A percentile compares a stretch with the other conserved stretches of the same genome.
These are phyloP conservation scores for Arachis hypogaea DNA, from an alignment of 306 rosid species.

Conservation along the genomic window DNA sequence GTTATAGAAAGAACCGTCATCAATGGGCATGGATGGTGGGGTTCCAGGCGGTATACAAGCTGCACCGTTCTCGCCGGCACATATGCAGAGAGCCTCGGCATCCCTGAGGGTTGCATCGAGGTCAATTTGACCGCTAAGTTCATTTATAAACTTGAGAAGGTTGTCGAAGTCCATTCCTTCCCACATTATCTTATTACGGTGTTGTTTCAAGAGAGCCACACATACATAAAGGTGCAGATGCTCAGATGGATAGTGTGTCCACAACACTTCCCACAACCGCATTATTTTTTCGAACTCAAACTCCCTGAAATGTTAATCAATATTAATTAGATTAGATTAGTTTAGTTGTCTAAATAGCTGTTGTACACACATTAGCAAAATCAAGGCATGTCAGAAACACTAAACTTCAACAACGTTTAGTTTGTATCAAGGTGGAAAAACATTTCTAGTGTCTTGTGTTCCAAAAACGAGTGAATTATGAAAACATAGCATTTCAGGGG, in stretches of 20 bases:
- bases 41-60: constrained; percentile 99
- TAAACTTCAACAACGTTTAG: constrained; percentile 20
- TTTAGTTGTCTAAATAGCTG: constrained; percentile 21
- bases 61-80: constrained; percentile 92
- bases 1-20: constrained; percentile 59
- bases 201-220: constrained; percentile 87
- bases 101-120: constrained; percentile 80
- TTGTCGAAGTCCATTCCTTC: constrained; percentile 98
- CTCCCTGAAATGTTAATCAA: constrained; percentile 63
- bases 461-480: constrained; percentile 16
- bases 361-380: constrained; percentile 9
- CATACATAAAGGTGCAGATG: constrained; percentile 92
- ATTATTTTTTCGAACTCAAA: constrained; percentile 75
- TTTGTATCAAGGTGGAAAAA: constrained; percentile 1
- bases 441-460: constrained; percentile 3
- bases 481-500: constrained; percentile 26
- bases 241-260: constrained; percentile 90
- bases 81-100: constrained; percentile 87
- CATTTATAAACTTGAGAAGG: constrained; percentile 93
- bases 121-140: constrained; percentile 83
- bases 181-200: constrained; percentile 75
- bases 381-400: constrained; percentile 22
- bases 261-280: constrained; percentile 93
- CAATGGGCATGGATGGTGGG: constrained; percentile 89
- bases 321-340: constrained; percentile 16